Conservation (phyloP, 2,329 filamentous ascomycete genomes). For the Diaporthe ampelina region DNA sequence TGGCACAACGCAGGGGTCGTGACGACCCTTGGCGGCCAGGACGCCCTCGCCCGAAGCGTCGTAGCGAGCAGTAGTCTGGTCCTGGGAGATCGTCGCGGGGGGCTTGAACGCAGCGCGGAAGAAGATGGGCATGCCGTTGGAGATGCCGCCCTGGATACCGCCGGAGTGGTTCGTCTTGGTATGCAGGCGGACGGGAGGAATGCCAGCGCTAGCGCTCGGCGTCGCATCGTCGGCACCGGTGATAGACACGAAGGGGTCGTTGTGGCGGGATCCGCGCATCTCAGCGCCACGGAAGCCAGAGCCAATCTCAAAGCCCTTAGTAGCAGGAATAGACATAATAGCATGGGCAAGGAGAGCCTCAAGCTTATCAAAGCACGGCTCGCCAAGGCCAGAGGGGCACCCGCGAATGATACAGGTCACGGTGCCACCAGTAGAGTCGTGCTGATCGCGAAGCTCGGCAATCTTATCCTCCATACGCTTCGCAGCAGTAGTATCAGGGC, state of each 20-base stretch:
- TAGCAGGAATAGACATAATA: conserved; percentile 95
- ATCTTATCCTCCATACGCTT: conserved; percentile 84
- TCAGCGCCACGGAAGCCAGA: conserved; percentile 91
- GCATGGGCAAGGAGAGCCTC: conserved; percentile 92
- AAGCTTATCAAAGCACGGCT: conserved; percentile 95
- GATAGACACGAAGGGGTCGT: conserved; percentile 84
- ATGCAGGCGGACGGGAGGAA: conserved; percentile 73
- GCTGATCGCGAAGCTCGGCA: conserved; percentile 79
- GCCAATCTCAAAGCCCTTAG: conserved; percentile 95
- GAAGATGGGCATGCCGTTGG: conserved; percentile 93
- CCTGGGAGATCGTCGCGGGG: conserved; percentile 91
- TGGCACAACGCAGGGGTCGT: conserved; percentile 94
- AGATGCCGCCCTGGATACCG: conserved; percentile 95
- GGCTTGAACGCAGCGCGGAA: conserved; percentile 97
- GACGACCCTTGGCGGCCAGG: conserved; percentile 91
- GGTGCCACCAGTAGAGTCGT: conserved; percentile 94
- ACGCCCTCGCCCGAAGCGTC: conserved; percentile 78
- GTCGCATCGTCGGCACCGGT: conserved; percentile 55
- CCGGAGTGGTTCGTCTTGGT: conserved; percentile 97
- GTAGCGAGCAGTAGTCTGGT: conserved; percentile 87
- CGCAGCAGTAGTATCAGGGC: conserved; percentile 77
- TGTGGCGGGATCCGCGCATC: conserved; percentile 90
- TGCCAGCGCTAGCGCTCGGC: conserved; percentile 52
- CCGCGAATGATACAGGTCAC: conserved; percentile 91
- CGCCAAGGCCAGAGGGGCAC: conserved; percentile 83